Evolutionary conservation across 306 rosid genomes (phyloP).

Genomic region (Abrus precatorius): DNA sequence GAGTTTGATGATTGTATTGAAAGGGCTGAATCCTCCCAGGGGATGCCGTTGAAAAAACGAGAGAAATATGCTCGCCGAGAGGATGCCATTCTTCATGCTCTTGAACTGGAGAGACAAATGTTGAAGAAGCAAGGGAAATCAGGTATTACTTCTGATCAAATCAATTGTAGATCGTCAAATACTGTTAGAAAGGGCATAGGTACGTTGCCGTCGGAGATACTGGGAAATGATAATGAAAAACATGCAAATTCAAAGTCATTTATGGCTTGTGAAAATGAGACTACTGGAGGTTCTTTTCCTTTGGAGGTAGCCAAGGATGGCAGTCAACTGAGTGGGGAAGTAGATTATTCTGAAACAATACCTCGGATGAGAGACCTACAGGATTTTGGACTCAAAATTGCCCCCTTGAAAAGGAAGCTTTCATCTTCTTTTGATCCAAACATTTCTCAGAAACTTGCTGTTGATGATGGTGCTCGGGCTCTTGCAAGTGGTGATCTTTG

Average conservation of each 20-base stretch:
- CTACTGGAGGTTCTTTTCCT: conserved; percentile 46
- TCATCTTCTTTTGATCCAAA: conserved; percentile 59
- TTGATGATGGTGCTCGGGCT: conserved; percentile 54
- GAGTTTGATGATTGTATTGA: conserved; percentile 95
- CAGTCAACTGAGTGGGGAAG: conserved; percentile 60
- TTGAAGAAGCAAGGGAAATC: conserved; percentile 64
- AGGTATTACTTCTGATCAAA: conserved; percentile 52
- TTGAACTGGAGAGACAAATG: conserved; percentile 82
- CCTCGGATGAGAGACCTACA: conserved; percentile 81
- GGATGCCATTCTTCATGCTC: conserved; percentile 97
- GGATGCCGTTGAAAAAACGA: conserved; percentile 86
- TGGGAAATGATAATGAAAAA: conserved; percentile 55
- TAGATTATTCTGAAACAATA: conserved; percentile 57
- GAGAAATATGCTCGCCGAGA: conserved; percentile 96
- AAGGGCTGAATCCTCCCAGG: conserved; percentile 84
- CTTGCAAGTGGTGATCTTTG: conserved; percentile 51
- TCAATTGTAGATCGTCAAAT: conserved; percentile 51
- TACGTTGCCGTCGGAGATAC: conserved; percentile 48
- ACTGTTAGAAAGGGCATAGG: conserved; percentile 50
- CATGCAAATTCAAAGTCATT: conserved; percentile 44
- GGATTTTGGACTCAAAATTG: conserved; percentile 67
- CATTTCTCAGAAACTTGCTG: conserved; percentile 54
- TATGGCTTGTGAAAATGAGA: conserved; percentile 39
- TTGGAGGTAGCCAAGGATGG: conserved; percentile 55
- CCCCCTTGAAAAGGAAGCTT: conserved; percentile 59